Percentiles rank a stretch among this genome's conserved stretches.
Evolutionary conservation across 345 rosid genomes (phyloP).

Genomic region (Citrus maxima): DNA sequence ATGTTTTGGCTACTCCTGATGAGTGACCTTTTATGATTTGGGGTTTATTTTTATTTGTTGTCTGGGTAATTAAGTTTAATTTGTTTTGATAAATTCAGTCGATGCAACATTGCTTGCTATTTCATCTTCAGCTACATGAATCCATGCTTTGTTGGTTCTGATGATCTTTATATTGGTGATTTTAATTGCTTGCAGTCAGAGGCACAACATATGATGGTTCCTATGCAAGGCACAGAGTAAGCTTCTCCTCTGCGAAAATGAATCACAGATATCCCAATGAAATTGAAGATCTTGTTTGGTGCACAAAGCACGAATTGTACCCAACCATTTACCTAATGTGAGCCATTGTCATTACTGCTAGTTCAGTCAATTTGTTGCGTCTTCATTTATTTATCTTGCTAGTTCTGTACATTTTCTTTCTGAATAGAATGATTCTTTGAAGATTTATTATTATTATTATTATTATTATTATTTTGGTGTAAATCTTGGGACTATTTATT

Average conservation of each 20-base stretch:
- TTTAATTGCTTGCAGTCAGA: constrained; percentile 22
- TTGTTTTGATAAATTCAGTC: background rate
- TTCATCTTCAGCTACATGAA: background rate
- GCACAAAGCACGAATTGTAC: background rate
- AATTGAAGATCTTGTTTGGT: constrained; percentile 11
- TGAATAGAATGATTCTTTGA: background rate
- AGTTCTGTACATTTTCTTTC: constrained; percentile 8
- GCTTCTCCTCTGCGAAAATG: background rate
- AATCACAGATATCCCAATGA: background rate
- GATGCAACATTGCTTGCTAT: background rate
- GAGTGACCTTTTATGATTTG: too few relatives aligned
- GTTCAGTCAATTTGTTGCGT: constrained; percentile 13
- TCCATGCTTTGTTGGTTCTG: background rate
- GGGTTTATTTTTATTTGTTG: background rate
- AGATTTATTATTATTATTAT: background rate
- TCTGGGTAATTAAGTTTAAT: background rate
- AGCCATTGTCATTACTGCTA: background rate
- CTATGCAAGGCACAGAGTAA: constrained; percentile 60
- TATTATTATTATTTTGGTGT: background rate
- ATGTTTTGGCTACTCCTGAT: too few relatives aligned
- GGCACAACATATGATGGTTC: constrained; percentile 67
- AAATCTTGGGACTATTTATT: constrained; percentile 9
- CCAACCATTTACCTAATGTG: background rate
- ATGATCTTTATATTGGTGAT: background rate
- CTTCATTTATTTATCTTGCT: background rate